Percentiles rank a stretch among this genome's conserved stretches.
Conservation (phyloP, 2,329 filamentous ascomycete genomes). For the Sporothrix humicola region DNA sequence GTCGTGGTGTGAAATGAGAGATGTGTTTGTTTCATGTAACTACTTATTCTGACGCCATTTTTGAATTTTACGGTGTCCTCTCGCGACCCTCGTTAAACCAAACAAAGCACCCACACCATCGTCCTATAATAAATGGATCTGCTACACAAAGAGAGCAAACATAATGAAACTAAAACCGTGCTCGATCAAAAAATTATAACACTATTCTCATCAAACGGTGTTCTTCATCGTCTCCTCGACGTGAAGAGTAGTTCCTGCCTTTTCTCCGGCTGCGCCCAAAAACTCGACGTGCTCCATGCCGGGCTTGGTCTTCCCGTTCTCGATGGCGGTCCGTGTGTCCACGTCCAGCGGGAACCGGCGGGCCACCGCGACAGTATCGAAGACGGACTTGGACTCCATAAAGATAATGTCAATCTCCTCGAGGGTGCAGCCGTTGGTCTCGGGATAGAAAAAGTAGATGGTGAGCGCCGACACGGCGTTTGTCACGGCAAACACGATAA, state of each 20-base stretch:
- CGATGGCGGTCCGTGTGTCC: not conserved
- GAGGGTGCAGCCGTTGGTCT: constrained; percentile 26
- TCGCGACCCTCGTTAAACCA: too few species aligned
- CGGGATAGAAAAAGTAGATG: constrained; percentile 29
- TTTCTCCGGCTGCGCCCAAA: not conserved
- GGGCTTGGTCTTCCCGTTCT: not conserved
- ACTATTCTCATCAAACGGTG: not conserved
- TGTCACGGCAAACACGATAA: constrained; percentile 21
- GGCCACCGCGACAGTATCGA: constrained; percentile 8
- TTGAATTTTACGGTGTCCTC: too few species aligned
- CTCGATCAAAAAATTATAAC: too few species aligned
- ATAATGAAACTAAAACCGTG: too few species aligned
- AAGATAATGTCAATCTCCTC: constrained; percentile 26
- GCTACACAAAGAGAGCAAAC: too few species aligned
- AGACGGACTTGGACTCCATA: constrained; percentile 9
- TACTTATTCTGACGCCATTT: too few species aligned
- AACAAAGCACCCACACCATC: too few species aligned
- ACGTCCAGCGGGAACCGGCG: not conserved
- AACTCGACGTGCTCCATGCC: not conserved
- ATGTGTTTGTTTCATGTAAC: too few species aligned
- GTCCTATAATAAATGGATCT: too few species aligned
- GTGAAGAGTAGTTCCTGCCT: not conserved
- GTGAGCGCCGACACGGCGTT: not conserved
- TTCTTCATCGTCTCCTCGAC: not conserved
- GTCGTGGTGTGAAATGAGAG: too few species aligned